Conservation (phyloP, 306 rosid species). For the Ochetophila trinervis region DNA sequence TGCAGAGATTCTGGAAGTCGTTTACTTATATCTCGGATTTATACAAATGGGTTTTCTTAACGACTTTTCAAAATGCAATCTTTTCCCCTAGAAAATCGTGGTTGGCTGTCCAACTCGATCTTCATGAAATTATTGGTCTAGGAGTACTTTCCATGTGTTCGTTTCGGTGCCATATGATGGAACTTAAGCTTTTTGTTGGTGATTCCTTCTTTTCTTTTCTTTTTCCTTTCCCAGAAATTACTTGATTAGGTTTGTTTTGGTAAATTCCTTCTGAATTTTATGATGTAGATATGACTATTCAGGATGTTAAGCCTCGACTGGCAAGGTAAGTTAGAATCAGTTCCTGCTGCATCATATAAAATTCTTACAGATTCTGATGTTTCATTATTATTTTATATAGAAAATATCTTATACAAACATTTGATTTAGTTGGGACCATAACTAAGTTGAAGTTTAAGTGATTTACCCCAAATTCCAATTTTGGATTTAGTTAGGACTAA, state of each 20-base stretch:
- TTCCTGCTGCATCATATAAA: conserved; percentile 11
- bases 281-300: conserved; percentile 92
- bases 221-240: background rate
- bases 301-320: conserved; percentile 97
- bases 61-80: background rate
- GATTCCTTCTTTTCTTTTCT: too few species aligned
- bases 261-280: conserved; percentile 23
- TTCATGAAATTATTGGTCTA: too few species aligned
- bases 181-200: conserved; percentile 3
- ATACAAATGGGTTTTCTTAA: background rate
- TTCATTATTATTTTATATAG: background rate
- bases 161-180: conserved; percentile 9
- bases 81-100: too few species aligned
- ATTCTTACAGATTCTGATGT: conserved; percentile 3
- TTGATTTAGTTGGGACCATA: too few species aligned
- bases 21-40: background rate
- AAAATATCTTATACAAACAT: background rate
- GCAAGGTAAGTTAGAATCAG: conserved; percentile 61
- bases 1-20: background rate
- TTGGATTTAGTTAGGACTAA: too few species aligned
- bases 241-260: conserved; percentile 19
- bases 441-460: too few species aligned
- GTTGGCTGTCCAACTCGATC: too few species aligned
- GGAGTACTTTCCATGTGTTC: background rate
- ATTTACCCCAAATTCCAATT: too few species aligned